Percentiles rank a stretch among this genome's conserved stretches.
Evolutionary conservation across 1,139 yeast genomes (phyloP).

Genomic region (Taiozyma sp.): DNA sequence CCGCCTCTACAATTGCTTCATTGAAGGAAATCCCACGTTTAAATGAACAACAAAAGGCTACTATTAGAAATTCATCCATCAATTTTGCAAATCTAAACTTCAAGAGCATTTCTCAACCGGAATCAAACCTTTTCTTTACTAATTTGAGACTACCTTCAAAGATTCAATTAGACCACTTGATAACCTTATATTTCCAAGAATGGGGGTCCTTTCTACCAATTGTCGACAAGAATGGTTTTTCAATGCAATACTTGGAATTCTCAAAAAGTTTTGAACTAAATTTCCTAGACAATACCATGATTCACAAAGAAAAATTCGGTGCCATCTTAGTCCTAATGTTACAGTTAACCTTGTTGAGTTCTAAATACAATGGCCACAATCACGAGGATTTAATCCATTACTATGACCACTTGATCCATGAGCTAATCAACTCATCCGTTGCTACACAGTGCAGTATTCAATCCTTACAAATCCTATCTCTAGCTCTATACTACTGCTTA

Average conservation of each 20-base stretch:
- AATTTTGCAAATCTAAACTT: slow-evolving; percentile 32
- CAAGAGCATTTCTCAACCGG: slow-evolving; percentile 29
- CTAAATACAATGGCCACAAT: slow-evolving; percentile 20
- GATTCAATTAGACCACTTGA: slow-evolving; percentile 50
- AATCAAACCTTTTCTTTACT: slow-evolving; percentile 41
- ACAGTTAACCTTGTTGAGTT: slow-evolving; percentile 49
- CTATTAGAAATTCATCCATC: slow-evolving; percentile 23
- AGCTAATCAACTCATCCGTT: slow-evolving; percentile 44
- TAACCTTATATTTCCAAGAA: slow-evolving; percentile 62
- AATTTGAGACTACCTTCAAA: slow-evolving; percentile 51
- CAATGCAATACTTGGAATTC: slow-evolving; percentile 50
- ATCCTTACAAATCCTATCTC: slow-evolving; percentile 63
- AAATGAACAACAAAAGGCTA: slow-evolving; percentile 18
- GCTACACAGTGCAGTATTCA: slow-evolving; percentile 60
- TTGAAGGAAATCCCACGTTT: slow-evolving; percentile 45
- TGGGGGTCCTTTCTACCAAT: slow-evolving; percentile 76
- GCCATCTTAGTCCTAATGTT: slow-evolving; percentile 53
- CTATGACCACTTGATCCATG: slow-evolving; percentile 48
- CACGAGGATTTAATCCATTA: slow-evolving; percentile 31
- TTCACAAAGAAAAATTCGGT: slow-evolving; percentile 51
- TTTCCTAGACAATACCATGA: slow-evolving; percentile 37
- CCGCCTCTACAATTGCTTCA: slow-evolving; percentile 68
- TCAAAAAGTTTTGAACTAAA: slow-evolving; percentile 37
- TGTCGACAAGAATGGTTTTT: slow-evolving; percentile 60
- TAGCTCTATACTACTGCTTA: slow-evolving; percentile 68